A percentile compares a stretch with the other conserved stretches of the same genome.
Conservation (phyloP, 352 stramenopile species). For the Phytopythium delawarense region DNA sequence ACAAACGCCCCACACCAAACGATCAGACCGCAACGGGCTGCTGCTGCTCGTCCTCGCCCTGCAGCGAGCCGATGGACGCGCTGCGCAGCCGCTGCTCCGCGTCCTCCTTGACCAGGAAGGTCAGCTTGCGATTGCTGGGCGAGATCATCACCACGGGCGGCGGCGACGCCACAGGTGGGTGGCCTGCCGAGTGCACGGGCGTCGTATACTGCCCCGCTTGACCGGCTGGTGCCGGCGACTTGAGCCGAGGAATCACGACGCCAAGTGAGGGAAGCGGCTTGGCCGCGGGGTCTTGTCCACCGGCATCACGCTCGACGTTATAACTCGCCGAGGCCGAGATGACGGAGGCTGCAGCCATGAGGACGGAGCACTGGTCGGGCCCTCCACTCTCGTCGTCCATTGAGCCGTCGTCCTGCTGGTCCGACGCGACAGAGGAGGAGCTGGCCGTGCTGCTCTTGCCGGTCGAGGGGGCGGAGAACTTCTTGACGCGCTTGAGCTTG, state of each 20-base stretch:
- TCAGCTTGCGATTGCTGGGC: constrained; percentile 43
- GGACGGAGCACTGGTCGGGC: constrained; percentile 11
- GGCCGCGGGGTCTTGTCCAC: neutral
- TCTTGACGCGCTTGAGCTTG: constrained; percentile 65
- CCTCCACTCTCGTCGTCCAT: neutral
- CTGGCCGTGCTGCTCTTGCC: constrained; percentile 9
- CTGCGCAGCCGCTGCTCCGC: constrained; percentile 23
- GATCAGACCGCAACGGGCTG: neutral
- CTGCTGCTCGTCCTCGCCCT: constrained; percentile 12
- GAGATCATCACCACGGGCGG: constrained; percentile 29
- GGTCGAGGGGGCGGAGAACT: constrained; percentile 15
- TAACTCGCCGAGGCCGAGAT: constrained; percentile 1
- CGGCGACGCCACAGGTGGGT: constrained; percentile 5
- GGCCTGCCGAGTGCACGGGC: constrained; percentile 19
- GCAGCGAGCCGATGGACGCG: constrained; percentile 38
- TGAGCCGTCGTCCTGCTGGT: neutral
- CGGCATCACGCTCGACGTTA: neutral
- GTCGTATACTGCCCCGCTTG: constrained; percentile 19
- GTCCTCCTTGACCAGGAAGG: constrained; percentile 23
- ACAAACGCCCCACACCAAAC: neutral
- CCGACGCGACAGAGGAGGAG: neutral
- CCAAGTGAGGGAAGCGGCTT: constrained; percentile 10
- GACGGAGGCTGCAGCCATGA: constrained; percentile 13
- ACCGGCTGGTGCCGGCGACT: neutral
- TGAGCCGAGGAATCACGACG: constrained; percentile 17